Percentiles rank a stretch among this genome's conserved stretches.
These are phyloP conservation scores for Aspergillus unguis DNA, from an alignment of 2,329 filamentous ascomycete species.

Conservation along the genomic window DNA sequence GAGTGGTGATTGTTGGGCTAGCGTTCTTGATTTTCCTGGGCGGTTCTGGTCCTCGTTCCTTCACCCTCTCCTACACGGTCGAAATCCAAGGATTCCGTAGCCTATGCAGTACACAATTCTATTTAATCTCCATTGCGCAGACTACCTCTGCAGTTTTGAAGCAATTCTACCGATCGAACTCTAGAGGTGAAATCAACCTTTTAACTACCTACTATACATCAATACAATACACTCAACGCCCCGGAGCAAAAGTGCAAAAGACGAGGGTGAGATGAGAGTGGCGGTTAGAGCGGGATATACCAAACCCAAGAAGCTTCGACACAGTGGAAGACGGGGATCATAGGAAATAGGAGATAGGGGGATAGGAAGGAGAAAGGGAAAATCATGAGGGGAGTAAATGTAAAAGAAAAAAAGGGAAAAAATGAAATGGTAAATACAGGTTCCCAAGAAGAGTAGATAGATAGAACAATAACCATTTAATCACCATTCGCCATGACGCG, in stretches of 20 bases:
- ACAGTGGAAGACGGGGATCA: slow-evolving; percentile 2
- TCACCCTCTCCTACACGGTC: too few species aligned
- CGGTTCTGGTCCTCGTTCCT: too few species aligned
- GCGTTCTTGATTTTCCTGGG: background rate
- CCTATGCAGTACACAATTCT: background rate
- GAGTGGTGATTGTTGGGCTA: slow-evolving; percentile 5
- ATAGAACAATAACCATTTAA: slow-evolving; percentile 12
- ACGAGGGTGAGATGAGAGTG: slow-evolving; percentile 1
- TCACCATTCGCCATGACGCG: slow-evolving; percentile 7
- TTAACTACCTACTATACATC: slow-evolving; percentile 28
- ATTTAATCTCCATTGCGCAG: too few species aligned
- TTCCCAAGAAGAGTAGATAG: slow-evolving; percentile 1
- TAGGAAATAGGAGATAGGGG: background rate
- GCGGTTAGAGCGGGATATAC: slow-evolving; percentile 4
- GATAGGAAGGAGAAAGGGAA: slow-evolving; percentile 7
- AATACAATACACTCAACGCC: slow-evolving; percentile 21
- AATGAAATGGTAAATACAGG: slow-evolving; percentile 12
- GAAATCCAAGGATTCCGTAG: too few species aligned
- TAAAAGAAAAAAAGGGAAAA: background rate
- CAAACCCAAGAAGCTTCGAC: slow-evolving; percentile 17
- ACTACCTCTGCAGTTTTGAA: too few species aligned
- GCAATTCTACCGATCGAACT: background rate
- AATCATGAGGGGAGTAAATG: slow-evolving; percentile 8
- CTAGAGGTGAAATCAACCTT: slow-evolving; percentile 2
- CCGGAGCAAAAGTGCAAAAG: slow-evolving; percentile 10